phyloP scores from a whole-genome alignment of 2,329 filamentous ascomycete genomes.

The Fusarium sp. region DNA sequence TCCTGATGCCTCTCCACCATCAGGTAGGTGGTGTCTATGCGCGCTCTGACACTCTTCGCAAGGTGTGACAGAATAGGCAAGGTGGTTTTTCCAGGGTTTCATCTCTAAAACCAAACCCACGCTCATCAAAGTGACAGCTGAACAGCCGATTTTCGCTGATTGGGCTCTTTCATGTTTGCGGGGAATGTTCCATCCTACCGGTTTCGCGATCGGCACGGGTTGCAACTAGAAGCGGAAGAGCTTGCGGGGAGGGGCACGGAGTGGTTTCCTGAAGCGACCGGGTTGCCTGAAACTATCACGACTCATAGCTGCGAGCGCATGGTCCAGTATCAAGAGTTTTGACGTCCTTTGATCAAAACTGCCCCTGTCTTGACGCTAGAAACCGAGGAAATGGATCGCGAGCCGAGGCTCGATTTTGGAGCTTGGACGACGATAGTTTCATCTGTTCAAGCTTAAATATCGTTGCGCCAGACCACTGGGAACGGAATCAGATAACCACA shows the following conservation, averaged over 20 bases:
- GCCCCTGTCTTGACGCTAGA: neutral
- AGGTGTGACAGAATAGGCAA: neutral
- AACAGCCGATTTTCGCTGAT: neutral
- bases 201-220: neutral
- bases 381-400: neutral
- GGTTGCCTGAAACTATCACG: neutral
- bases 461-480: neutral
- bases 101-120: neutral
- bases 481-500: neutral
- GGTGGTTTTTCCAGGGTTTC: neutral
- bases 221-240: neutral
- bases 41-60: neutral
- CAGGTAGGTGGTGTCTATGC: neutral
- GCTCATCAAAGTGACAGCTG: neutral
- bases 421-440: neutral
- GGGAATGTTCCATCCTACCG: neutral
- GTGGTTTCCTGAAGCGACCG: neutral
- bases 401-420: neutral
- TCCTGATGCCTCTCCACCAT: neutral
- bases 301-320: neutral
- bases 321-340: neutral
- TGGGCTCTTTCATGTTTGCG: neutral
- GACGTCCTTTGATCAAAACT: neutral
- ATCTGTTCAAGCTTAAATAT: neutral
- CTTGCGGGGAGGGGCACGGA: neutral